Percentiles rank a stretch among this genome's conserved stretches.
Conservation (phyloP, 176 grass and related monocot species). For the Avena atlantica region DNA sequence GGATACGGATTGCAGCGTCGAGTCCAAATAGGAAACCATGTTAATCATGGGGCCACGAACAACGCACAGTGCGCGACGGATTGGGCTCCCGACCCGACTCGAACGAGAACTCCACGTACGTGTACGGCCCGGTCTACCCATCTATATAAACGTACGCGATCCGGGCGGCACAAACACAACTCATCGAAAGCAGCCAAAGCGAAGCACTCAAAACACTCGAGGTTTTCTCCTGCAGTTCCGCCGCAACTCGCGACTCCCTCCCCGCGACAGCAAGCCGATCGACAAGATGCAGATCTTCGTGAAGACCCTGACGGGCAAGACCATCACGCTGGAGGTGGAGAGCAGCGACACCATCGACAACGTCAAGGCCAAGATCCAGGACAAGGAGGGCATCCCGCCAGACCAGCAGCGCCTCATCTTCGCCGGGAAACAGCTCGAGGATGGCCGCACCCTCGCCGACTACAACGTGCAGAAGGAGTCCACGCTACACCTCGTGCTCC, state of each 20-base stretch:
- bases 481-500: conserved; percentile 72
- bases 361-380: conserved; percentile 65
- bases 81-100: not conserved
- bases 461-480: conserved; percentile 93
- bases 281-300: conserved; percentile 54
- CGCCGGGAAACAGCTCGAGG: conserved; percentile 79
- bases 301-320: conserved; percentile 70
- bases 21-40: too few species aligned
- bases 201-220: not conserved
- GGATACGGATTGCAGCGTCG: too few species aligned
- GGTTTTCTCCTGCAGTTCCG: not conserved
- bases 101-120: not conserved
- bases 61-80: not conserved
- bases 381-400: conserved; percentile 61
- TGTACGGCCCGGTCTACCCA: not conserved
- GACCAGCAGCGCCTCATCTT: conserved; percentile 91
- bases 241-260: too few species aligned
- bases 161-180: not conserved
- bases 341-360: conserved; percentile 75
- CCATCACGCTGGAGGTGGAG: conserved; percentile 66
- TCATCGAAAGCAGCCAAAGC: not conserved
- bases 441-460: conserved; percentile 78
- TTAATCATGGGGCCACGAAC: too few species aligned
- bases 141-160: conserved; percentile 1
- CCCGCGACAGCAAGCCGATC: too few species aligned